phyloP scores from a whole-genome alignment of 306 rosid species.

The Prunus dulcis region DNA sequence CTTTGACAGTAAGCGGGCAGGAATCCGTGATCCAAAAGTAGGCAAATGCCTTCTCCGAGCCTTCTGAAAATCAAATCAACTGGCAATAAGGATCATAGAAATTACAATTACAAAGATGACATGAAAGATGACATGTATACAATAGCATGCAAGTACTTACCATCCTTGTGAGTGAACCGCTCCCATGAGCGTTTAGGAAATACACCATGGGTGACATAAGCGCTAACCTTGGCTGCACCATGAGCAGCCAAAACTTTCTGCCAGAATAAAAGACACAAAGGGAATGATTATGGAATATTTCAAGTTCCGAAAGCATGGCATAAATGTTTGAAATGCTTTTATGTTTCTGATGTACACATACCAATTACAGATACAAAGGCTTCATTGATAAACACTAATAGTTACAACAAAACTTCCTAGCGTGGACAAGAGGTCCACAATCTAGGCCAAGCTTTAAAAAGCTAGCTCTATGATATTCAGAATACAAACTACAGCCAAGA shows the following conservation, averaged over 20 bases:
- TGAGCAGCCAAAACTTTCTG: constrained; percentile 86
- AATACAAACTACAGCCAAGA: too few relatives aligned
- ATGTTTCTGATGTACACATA: neutral
- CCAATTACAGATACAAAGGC: neutral
- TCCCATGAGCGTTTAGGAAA: constrained; percentile 86
- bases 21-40: constrained; percentile 98
- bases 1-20: constrained; percentile 81
- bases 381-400: neutral
- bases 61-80: constrained; percentile 33
- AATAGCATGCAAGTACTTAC: constrained; percentile 36
- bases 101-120: neutral
- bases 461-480: neutral
- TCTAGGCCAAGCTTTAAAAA: neutral
- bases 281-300: neutral
- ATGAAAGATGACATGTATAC: neutral
- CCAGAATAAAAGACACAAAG: constrained; percentile 2
- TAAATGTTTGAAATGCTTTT: neutral
- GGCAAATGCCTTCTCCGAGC: constrained; percentile 53
- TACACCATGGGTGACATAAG: constrained; percentile 88
- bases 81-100: constrained; percentile 7
- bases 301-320: constrained; percentile 1
- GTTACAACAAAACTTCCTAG: neutral
- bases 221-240: constrained; percentile 92
- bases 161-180: constrained; percentile 63
- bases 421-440: neutral